These are phyloP conservation scores for Globisporangium cystogenes DNA, from an alignment of 352 stramenopile species.

Conservation along the genomic window DNA sequence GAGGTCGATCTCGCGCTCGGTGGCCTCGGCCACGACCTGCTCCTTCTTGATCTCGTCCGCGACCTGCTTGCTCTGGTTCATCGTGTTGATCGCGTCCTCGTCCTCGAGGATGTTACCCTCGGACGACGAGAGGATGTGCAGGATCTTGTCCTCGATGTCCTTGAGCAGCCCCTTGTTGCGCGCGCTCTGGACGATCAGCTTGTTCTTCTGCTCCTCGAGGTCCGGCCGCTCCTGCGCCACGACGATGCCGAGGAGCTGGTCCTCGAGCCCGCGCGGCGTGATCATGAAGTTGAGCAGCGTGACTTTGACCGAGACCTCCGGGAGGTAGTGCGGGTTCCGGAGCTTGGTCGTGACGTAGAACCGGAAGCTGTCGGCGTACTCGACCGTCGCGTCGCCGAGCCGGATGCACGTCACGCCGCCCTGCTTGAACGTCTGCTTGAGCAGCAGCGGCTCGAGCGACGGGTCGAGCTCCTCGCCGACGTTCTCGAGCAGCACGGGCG, in stretches of 20 bases:
- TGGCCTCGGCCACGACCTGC: slow-evolving; percentile 87
- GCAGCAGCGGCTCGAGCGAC: slow-evolving; percentile 89
- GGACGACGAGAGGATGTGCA: slow-evolving; percentile 89
- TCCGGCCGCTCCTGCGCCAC: slow-evolving; percentile 90
- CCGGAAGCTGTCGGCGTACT: slow-evolving; percentile 90
- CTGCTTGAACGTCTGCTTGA: slow-evolving; percentile 94
- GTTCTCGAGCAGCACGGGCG: slow-evolving; percentile 90
- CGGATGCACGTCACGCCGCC: slow-evolving; percentile 89
- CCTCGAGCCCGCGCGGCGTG: slow-evolving; percentile 89
- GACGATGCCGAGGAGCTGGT: slow-evolving; percentile 92
- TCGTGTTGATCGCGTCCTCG: slow-evolving; percentile 90
- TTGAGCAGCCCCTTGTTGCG: slow-evolving; percentile 91
- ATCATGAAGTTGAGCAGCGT: slow-evolving; percentile 96
- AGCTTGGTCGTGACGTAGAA: slow-evolving; percentile 96
- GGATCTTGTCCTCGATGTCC: slow-evolving; percentile 93
- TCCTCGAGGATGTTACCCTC: slow-evolving; percentile 94
- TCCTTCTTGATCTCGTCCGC: slow-evolving; percentile 93
- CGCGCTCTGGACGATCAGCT: slow-evolving; percentile 89
- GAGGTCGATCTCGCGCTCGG: slow-evolving; percentile 87
- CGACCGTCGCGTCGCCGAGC: slow-evolving; percentile 90
- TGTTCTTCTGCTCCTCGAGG: slow-evolving; percentile 91
- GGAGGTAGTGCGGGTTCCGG: slow-evolving; percentile 91
- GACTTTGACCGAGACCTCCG: slow-evolving; percentile 91
- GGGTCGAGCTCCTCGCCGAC: slow-evolving; percentile 91
- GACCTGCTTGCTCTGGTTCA: slow-evolving; percentile 88